Conservation (phyloP, 495 filamentous ascomycete genomes). For the Podospora pseudocomata region DNA sequence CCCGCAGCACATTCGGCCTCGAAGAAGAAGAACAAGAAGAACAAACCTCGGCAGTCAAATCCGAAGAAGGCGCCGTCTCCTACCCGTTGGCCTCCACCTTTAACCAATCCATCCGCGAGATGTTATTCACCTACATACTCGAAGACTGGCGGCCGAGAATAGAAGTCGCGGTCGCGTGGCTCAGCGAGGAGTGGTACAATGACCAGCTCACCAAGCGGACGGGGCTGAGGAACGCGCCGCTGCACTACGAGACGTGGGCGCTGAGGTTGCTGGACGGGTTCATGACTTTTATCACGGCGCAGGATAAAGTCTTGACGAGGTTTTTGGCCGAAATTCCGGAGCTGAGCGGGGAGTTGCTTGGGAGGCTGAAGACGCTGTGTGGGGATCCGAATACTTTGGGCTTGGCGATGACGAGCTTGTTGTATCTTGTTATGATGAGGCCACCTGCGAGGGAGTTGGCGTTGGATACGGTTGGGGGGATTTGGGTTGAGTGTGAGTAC, state of each 20-base stretch:
- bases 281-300: conserved; percentile 76
- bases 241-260: conserved; percentile 77
- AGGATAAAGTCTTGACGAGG: conserved; percentile 82
- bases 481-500: conserved; percentile 75
- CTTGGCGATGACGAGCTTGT: conserved; percentile 47
- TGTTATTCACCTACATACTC: conserved; percentile 75
- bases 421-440: conserved; percentile 79
- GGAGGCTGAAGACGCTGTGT: conserved; percentile 74
- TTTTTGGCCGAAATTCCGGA: conserved; percentile 91
- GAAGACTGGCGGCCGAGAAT: conserved; percentile 88
- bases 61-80: conserved; percentile 38
- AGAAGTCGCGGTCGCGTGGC: conserved; percentile 82
- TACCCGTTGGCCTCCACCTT: conserved; percentile 60
- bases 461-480: conserved; percentile 76
- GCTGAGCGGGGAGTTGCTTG: conserved; percentile 63
- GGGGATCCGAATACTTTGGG: conserved; percentile 72
- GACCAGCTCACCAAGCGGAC: conserved; percentile 60
- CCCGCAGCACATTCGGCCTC: conserved; percentile 66
- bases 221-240: conserved; percentile 38
- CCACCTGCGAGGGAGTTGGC: conserved; percentile 78
- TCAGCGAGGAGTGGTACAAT: conserved; percentile 98
- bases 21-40: conserved; percentile 38
- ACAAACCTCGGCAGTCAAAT: conserved; percentile 35
- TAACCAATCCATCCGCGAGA: conserved; percentile 50
- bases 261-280: conserved; percentile 82